Evolutionary conservation across 495 filamentous ascomycete species (phyloP), one percentile per base, ranked within the genome.

Genomic region (Daldinia concentrica): DNA sequence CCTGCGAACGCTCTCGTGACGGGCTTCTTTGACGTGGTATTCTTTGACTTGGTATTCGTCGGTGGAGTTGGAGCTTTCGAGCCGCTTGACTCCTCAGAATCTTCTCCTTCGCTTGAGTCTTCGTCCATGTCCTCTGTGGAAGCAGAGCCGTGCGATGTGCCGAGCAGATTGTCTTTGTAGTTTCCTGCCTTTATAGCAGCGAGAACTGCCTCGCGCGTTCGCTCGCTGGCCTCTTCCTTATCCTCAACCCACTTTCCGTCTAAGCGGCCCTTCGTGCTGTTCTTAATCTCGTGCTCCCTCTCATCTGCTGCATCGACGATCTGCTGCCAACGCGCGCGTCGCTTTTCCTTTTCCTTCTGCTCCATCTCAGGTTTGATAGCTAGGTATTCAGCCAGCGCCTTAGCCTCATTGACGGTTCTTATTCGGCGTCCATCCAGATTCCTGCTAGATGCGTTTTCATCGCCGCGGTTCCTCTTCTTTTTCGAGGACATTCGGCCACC

Each of bases 311-410:
- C 82, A 22, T 93, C 93, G 37, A 97, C 90, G 29, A 98, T 89
- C 64, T 92, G 86, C 78, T 95, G 87, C 92, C 93, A 97, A 51
- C 93, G 79, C 78, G 90, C 87, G 51, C 90, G 83, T 48, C 93
- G 86, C 78, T 91, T 90, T 76, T 96, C 94, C 65, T 93, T 93
- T 77, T 97, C 95, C 75, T 91, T 91, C 73, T 89, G 88, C 63
- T 97, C 95, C 94, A 98, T 97, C 63, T 97, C 95, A 0, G 96
- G 95, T 77, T 98, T 98, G 60, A 95, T 89, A 12, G 95, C 94
- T 1, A 98, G 86, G 76, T 97, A 98, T 77, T 98, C 95, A 0
- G 96, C 94, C 32, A 99, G 85, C 3, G 92, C 91, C 78, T 98
- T 99, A 17, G 96, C 95, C 74, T 98, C 95, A 59, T 90, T 94